These are phyloP conservation scores for Fistulifera solaris DNA, from an alignment of 108 stramenopile genomes.

Conservation along the genomic window DNA sequence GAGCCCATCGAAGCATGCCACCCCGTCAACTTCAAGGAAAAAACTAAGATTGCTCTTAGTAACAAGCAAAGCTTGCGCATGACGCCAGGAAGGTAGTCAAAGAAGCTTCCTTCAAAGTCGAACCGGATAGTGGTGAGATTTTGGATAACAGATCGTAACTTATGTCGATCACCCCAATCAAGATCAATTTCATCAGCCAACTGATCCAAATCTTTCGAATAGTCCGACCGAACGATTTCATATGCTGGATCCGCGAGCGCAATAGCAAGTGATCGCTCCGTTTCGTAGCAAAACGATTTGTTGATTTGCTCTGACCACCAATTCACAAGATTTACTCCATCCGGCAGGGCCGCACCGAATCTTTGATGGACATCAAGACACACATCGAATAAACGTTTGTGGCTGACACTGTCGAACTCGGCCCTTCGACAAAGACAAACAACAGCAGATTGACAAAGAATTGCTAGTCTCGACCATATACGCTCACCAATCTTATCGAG, in stretches of 20 bases:
- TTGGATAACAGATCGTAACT: constrained; percentile 16
- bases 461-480: background rate
- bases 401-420: too few relatives aligned
- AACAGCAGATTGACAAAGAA: background rate
- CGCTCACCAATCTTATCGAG: background rate
- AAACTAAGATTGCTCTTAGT: background rate
- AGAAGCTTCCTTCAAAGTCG: constrained; percentile 19
- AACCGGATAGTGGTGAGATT: constrained; percentile 49
- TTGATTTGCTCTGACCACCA: constrained; percentile 11
- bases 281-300: constrained; percentile 20
- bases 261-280: constrained; percentile 31
- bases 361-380: background rate
- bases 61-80: constrained; percentile 31
- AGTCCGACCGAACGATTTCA: constrained; percentile 20
- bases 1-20: too few relatives aligned
- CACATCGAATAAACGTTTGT: background rate
- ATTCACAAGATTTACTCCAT: background rate
- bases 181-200: constrained; percentile 10
- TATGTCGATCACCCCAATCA: constrained; percentile 13
- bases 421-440: background rate
- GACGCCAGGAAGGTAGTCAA: constrained; percentile 20
- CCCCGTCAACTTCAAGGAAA: too few relatives aligned
- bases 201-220: constrained; percentile 21
- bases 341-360: background rate
- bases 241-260: constrained; percentile 33